These are phyloP conservation scores for Sporothrix pseudoabietina DNA, from an alignment of 2,329 filamentous ascomycete species.

Conservation along the genomic window DNA sequence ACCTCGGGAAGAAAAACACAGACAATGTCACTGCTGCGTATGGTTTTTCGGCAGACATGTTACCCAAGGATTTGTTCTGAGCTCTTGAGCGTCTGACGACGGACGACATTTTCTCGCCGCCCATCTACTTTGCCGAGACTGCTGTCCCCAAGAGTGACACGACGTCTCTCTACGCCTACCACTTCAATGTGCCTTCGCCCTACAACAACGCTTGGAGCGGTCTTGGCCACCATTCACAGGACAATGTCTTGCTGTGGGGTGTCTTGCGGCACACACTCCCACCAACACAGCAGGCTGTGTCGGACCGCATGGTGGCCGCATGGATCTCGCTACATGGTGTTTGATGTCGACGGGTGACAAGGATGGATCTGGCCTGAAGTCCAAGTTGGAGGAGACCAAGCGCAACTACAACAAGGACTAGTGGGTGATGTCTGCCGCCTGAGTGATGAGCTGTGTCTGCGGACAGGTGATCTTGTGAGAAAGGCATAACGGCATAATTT, in stretches of 20 bases:
- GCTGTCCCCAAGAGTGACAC: background rate
- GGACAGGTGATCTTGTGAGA: background rate
- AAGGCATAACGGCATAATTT: background rate
- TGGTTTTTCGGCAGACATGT: constrained; percentile 17
- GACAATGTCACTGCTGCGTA: constrained; percentile 19
- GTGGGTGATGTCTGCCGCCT: constrained; percentile 21
- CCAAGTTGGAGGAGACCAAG: background rate
- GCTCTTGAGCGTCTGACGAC: constrained; percentile 33
- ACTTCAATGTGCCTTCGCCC: constrained; percentile 37
- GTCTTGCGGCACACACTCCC: constrained; percentile 31
- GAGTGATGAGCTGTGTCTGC: constrained; percentile 31
- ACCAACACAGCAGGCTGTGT: constrained; percentile 20
- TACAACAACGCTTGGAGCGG: constrained; percentile 36
- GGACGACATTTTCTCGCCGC: constrained; percentile 32
- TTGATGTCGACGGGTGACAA: constrained; percentile 13
- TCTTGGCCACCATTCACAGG: constrained; percentile 34
- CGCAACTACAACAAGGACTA: constrained; percentile 18
- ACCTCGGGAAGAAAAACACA: constrained; percentile 23
- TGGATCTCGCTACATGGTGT: constrained; percentile 32
- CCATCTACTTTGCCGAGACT: constrained; percentile 30
- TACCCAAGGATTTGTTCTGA: constrained; percentile 30
- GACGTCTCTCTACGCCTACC: constrained; percentile 32
- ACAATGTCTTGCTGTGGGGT: constrained; percentile 36
- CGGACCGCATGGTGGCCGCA: constrained; percentile 25
- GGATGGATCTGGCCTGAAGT: background rate